Conservation (phyloP, 805 yeast genomes). For the Starmerella asiatica region DNA sequence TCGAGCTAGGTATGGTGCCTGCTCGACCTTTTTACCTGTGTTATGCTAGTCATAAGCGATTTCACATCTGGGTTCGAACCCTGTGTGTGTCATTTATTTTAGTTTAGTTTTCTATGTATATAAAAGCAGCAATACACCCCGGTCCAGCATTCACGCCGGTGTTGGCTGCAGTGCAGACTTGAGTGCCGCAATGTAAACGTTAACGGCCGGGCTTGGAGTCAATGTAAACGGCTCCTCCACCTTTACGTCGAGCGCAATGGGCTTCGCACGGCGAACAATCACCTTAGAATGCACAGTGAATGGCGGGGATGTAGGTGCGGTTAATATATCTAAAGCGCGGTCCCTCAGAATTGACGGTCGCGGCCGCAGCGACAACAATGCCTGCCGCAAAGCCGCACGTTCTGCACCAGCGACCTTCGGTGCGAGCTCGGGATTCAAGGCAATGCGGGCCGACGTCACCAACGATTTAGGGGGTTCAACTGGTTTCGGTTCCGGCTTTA, state of each 20-base stretch:
- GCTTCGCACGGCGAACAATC: slow-evolving; percentile 15
- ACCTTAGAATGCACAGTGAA: slow-evolving; percentile 26
- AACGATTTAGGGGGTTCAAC: slow-evolving; percentile 18
- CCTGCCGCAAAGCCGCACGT: slow-evolving; percentile 30
- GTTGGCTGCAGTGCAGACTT: slow-evolving; percentile 4
- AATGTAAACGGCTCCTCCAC: slow-evolving; percentile 16
- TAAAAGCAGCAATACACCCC: slow-evolving; percentile 24
- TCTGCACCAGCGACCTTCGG: slow-evolving; percentile 32
- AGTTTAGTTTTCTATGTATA: slow-evolving; percentile 50
- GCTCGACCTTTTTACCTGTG: no score
- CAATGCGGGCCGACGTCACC: slow-evolving; percentile 8
- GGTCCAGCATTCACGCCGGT: no score
- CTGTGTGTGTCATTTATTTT: not conserved
- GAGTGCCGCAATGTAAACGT: slow-evolving; percentile 10
- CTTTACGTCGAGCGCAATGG: slow-evolving; percentile 14
- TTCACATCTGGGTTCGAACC: not conserved
- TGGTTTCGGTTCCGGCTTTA: slow-evolving; percentile 15
- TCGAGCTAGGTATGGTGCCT: not conserved
- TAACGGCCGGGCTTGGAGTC: slow-evolving; percentile 10
- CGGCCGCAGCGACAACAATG: slow-evolving; percentile 31
- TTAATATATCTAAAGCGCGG: slow-evolving; percentile 44
- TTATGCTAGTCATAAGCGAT: no score
- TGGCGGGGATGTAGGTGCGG: slow-evolving; percentile 35
- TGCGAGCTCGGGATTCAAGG: slow-evolving; percentile 22
- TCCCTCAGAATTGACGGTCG: slow-evolving; percentile 36